Percentiles rank a stretch among this genome's conserved stretches.
Conservation (phyloP, 1,284 basidiomycete genomes). For the Cutaneotrichosporon cutaneum region DNA sequence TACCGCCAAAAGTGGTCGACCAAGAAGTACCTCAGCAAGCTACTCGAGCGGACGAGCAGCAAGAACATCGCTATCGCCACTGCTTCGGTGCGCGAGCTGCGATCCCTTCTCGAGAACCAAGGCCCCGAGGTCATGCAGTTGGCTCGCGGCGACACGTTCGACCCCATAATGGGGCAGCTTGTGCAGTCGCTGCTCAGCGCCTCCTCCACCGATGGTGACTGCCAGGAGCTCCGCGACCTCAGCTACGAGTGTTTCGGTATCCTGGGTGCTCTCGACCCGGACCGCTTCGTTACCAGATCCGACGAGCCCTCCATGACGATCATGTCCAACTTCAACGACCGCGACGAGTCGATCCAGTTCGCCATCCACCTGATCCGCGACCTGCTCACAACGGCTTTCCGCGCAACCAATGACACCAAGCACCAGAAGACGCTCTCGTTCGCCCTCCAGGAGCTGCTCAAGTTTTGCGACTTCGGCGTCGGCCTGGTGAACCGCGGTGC, state of each 20-base stretch:
- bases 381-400: conserved; percentile 86
- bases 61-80: conserved; percentile 79
- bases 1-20: conserved; percentile 60
- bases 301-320: conserved; percentile 70
- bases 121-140: conserved; percentile 62
- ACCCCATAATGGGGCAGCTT: conserved; percentile 70
- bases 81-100: conserved; percentile 76
- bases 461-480: conserved; percentile 81
- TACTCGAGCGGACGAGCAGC: conserved; percentile 72
- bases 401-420: conserved; percentile 87
- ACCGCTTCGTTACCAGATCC: conserved; percentile 62
- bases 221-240: conserved; percentile 64
- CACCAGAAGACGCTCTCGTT: conserved; percentile 89
- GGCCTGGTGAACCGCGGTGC: conserved; percentile 44
- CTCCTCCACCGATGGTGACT: conserved; percentile 70
- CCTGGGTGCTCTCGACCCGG: conserved; percentile 94
- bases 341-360: conserved; percentile 75
- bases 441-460: conserved; percentile 88
- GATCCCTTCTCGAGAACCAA: conserved; percentile 61
- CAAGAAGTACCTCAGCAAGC: conserved; percentile 62
- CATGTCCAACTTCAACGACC: conserved; percentile 77
- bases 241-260: conserved; percentile 90
- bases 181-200: conserved; percentile 69
- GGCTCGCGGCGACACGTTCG: conserved; percentile 81
- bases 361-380: conserved; percentile 82